These are phyloP conservation scores for Entonaema liquescens DNA, from an alignment of 495 filamentous ascomycete genomes.

Conservation along the genomic window DNA sequence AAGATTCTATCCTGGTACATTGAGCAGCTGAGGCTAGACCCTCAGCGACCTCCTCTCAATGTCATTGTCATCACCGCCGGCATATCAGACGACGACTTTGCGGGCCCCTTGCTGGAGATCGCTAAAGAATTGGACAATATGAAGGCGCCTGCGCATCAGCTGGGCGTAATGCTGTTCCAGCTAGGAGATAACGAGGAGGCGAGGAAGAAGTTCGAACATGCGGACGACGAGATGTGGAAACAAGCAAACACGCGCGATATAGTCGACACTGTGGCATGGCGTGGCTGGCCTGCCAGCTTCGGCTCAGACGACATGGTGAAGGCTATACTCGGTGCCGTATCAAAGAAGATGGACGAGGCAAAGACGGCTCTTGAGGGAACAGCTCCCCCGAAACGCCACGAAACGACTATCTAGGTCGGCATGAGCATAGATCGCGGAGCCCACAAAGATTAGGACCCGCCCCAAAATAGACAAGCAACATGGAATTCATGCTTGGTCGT, in stretches of 20 bases:
- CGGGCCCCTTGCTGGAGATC: slow-evolving; percentile 18
- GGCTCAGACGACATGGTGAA: slow-evolving; percentile 37
- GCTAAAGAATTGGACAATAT: slow-evolving; percentile 31
- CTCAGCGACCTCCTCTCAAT: slow-evolving; percentile 34
- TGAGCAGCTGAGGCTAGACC: slow-evolving; percentile 35
- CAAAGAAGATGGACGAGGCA: slow-evolving; percentile 39
- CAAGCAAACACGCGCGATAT: slow-evolving; percentile 30
- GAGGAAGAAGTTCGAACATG: slow-evolving; percentile 34
- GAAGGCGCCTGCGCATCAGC: slow-evolving; percentile 28
- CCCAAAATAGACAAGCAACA: neutral
- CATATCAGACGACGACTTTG: slow-evolving; percentile 30
- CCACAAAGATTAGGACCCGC: neutral
- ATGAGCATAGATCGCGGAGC: neutral
- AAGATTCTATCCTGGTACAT: slow-evolving; percentile 35
- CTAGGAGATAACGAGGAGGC: slow-evolving; percentile 36
- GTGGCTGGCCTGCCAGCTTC: slow-evolving; percentile 35
- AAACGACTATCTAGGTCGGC: slow-evolving; percentile 23
- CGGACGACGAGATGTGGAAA: slow-evolving; percentile 35
- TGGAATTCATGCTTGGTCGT: neutral
- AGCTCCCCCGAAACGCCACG: slow-evolving; percentile 27
- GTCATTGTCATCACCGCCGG: slow-evolving; percentile 37
- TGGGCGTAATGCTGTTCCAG: slow-evolving; percentile 38
- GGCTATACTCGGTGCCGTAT: slow-evolving; percentile 36
- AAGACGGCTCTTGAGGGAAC: slow-evolving; percentile 31
- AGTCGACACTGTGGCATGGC: slow-evolving; percentile 37